Percentiles rank a stretch among this genome's conserved stretches.
These are phyloP conservation scores for Oryza rufipogon DNA, from an alignment of 176 grass and related monocot species.

Conservation along the genomic window DNA sequence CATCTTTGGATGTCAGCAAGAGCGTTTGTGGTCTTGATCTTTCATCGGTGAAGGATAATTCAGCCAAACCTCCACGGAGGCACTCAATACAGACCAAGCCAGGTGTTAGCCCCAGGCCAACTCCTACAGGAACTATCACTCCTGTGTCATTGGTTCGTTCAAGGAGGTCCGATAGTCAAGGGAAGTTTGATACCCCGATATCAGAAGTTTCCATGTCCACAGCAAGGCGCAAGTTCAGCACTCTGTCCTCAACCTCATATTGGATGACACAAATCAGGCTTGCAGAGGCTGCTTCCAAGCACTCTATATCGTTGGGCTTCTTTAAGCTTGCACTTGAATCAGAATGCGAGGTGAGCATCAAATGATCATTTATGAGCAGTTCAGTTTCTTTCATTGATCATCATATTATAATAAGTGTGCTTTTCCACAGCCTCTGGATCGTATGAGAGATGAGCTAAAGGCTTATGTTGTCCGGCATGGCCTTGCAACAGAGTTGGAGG, in stretches of 20 bases:
- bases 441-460: conserved; percentile 94
- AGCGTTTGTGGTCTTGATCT: conserved; percentile 73
- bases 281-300: conserved; percentile 83
- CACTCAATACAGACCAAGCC: conserved; percentile 77
- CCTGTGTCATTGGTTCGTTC: conserved; percentile 50
- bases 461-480: conserved; percentile 64
- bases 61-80: conserved; percentile 72
- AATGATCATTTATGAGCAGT: conserved; percentile 10
- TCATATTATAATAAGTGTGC: not conserved
- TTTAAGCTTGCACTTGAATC: conserved; percentile 93
- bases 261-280: conserved; percentile 96
- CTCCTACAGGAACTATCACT: conserved; percentile 51
- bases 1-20: conserved; percentile 67
- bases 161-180: conserved; percentile 35
- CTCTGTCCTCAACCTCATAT: conserved; percentile 83
- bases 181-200: conserved; percentile 66
- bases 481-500: conserved; percentile 58
- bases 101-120: conserved; percentile 53
- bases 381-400: conserved; percentile 16
- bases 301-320: conserved; percentile 73
- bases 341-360: conserved; percentile 71
- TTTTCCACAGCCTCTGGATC: conserved; percentile 67
- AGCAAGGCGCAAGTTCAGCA: conserved; percentile 73
- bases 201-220: conserved; percentile 74
- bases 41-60: conserved; percentile 50